A percentile compares a stretch with the other conserved stretches of the same genome.
phyloP scores from a whole-genome alignment of 305 asterid genomes.

The Fraxinus velutina region DNA sequence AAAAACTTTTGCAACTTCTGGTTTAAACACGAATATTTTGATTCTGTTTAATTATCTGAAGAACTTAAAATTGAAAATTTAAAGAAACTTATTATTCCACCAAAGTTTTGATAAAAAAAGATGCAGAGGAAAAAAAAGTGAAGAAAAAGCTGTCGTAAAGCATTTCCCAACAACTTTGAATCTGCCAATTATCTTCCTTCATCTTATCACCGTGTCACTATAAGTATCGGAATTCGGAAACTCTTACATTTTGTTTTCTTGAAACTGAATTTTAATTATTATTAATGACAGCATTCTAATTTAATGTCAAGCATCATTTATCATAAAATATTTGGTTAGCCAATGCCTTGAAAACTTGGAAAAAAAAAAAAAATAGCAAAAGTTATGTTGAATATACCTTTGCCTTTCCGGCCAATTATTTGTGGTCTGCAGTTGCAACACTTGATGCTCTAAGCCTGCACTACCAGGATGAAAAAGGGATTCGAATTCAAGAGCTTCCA shows the following conservation, averaged over 20 bases:
- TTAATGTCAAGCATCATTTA: neutral
- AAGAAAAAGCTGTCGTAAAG: neutral
- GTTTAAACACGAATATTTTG: neutral
- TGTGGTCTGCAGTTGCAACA: constrained; percentile 14
- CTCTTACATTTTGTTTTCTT: neutral
- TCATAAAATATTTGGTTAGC: neutral
- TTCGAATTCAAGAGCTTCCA: neutral
- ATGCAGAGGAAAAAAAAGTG: neutral
- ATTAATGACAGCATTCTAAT: neutral
- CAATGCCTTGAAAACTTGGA: neutral
- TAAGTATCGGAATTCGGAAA: neutral
- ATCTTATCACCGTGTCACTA: neutral
- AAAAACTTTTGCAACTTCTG: neutral
- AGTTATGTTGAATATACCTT: neutral
- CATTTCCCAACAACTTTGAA: neutral
- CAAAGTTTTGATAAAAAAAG: neutral
- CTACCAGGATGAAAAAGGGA: neutral
- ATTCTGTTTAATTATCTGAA: neutral
- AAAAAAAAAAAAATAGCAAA: neutral
- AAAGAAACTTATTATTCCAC: neutral
- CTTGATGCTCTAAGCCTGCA: constrained; percentile 32
- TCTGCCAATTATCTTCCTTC: neutral
- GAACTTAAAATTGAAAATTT: neutral
- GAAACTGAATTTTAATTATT: neutral
- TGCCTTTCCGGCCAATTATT: no score